Evolutionary conservation across 768 basidiomycete species (phyloP), one percentile per base, ranked within the genome.

Genomic region (Stropharia rugosoannulata): DNA sequence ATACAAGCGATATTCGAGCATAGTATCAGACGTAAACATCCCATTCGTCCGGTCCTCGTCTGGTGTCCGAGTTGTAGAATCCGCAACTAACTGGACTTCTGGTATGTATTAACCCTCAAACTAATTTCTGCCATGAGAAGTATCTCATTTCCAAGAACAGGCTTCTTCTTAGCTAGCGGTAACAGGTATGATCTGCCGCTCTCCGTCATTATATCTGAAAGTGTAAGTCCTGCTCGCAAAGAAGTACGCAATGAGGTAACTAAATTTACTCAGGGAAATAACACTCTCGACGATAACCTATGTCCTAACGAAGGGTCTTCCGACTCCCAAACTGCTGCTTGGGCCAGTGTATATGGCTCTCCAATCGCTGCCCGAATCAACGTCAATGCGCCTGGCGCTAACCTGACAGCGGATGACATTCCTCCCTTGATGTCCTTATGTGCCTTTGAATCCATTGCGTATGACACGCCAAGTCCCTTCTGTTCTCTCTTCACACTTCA

Each of bases 401-500:
- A 81, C 25, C 70, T 96, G 22, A 75, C 72, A 0, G 61, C 78
- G 11, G 53, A 59, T 5, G 89, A 95, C 59, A 71, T 84, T 2
- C 72, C 75, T 48, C 77, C 73, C 54, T 73, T 95, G 35, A 83
- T 92, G 68, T 79, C 84, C 2, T 73, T 95, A 42, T 95, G 94
- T 65, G 79, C 90, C 0, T 93, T 95, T 64, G 89, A 93, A 62
- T 88, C 82, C n/a, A 75, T 82, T 52, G 81, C 75, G n/a, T 74
- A 68, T 46, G 75, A 75, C 48, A 62, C 59, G 25, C 60, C 71
- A 51, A 89, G 87, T 59, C 81, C 80, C 0, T 93, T 90, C 70
- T 96, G 94, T 67, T 68, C 67, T 4, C 65, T 95, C n/a, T 95
- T 95, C 69, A 74, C 75, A 0, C 49, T 61, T 12, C 71, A 77